phyloP scores from a whole-genome alignment of 441 rosid species.

The Pelargonium fulgidum region DNA sequence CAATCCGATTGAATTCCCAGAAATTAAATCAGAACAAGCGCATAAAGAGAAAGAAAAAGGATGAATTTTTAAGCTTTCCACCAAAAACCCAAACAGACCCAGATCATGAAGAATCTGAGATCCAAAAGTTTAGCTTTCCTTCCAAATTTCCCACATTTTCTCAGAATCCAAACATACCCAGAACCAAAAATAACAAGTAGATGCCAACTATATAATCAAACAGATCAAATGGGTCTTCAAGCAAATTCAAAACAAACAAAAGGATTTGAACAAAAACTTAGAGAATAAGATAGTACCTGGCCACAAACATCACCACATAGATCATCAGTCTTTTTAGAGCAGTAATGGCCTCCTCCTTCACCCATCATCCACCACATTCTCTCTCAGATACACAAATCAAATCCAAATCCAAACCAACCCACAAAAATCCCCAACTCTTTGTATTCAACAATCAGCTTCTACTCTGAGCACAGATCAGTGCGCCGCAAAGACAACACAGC shows the following conservation, averaged over 20 bases:
- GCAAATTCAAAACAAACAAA: too few relatives aligned
- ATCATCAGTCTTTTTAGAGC: conserved; percentile 70
- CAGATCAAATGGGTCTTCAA: conserved; percentile 7
- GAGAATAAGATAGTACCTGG: background rate
- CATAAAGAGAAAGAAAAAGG: background rate
- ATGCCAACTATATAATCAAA: background rate
- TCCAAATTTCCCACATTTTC: conserved; percentile 16
- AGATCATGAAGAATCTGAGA: conserved; percentile 3
- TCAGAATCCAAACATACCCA: background rate
- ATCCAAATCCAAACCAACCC: background rate
- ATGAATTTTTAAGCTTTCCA: background rate
- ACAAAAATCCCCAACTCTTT: background rate
- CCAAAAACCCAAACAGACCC: background rate
- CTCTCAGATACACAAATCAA: background rate
- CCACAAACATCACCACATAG: conserved; percentile 46
- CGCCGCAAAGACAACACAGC: background rate
- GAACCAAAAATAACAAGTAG: background rate
- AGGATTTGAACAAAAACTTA: too few relatives aligned
- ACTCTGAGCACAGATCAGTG: background rate
- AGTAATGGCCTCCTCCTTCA: conserved; percentile 71
- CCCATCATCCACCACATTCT: conserved; percentile 92
- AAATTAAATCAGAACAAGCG: conserved; percentile 26
- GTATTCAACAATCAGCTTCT: background rate
- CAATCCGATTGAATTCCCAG: conserved; percentile 16
- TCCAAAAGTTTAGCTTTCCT: conserved; percentile 6